phyloP scores from a whole-genome alignment of 306 rosid species.

The Ormosia emarginata region DNA sequence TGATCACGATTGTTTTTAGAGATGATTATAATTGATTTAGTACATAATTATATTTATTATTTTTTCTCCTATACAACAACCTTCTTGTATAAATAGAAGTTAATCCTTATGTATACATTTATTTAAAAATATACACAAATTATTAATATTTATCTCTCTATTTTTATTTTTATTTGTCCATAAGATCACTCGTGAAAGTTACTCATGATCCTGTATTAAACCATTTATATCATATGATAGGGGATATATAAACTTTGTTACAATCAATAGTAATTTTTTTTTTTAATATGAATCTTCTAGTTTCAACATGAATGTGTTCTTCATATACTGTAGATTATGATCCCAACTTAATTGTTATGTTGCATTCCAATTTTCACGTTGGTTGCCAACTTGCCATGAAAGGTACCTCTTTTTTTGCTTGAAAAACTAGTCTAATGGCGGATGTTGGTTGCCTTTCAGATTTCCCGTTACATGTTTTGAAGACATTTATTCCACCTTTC shows the following conservation, averaged over 20 bases:
- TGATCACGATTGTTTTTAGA: too few relatives aligned
- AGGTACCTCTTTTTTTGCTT: neutral
- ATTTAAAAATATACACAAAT: too few relatives aligned
- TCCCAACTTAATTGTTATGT: neutral
- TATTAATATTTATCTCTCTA: too few relatives aligned
- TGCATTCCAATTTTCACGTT: neutral
- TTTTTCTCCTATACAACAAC: too few relatives aligned
- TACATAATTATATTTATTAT: too few relatives aligned
- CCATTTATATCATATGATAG: neutral
- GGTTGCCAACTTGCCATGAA: neutral
- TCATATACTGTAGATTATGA: neutral
- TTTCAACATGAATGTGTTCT: neutral
- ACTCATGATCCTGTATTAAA: neutral
- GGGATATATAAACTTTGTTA: neutral
- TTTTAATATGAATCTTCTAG: neutral
- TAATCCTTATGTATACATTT: too few relatives aligned
- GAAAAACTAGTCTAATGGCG: neutral
- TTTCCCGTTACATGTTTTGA: neutral
- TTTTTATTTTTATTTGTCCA: too few relatives aligned
- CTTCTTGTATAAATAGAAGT: too few relatives aligned
- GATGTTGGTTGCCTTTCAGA: neutral
- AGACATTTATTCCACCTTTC: neutral
- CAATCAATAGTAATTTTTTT: neutral
- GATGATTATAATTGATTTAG: too few relatives aligned
- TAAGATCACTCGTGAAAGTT: neutral